Percentiles rank a stretch among this genome's conserved stretches.
These are phyloP conservation scores for Thuja plicata DNA, from an alignment of 83 land plant genomes.

Conservation along the genomic window DNA sequence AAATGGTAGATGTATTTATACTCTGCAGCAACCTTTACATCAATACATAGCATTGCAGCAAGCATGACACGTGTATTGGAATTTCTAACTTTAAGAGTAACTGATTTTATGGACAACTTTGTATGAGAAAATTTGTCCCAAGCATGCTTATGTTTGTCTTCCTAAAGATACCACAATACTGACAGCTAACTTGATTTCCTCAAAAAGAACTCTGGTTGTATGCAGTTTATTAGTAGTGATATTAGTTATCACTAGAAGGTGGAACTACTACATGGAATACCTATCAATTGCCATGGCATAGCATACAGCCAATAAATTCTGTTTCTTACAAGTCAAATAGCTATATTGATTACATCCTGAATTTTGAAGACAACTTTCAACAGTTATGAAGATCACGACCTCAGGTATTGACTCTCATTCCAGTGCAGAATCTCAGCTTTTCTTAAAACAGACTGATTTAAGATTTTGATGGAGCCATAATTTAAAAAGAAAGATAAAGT, in stretches of 20 bases:
- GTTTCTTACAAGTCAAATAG: not conserved
- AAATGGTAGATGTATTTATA: not conserved
- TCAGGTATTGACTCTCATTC: not conserved
- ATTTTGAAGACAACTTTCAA: not conserved
- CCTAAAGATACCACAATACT: not conserved
- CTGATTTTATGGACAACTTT: not conserved
- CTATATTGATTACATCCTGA: not conserved
- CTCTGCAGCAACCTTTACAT: not conserved
- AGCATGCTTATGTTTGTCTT: not conserved
- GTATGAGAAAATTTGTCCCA: not conserved
- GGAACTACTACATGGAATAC: not conserved
- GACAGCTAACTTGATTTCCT: not conserved
- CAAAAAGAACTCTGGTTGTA: not conserved
- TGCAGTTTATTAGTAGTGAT: not conserved
- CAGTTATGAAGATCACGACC: not conserved
- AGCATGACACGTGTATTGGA: not conserved
- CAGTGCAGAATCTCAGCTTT: not conserved
- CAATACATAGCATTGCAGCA: not conserved
- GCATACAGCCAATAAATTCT: not conserved
- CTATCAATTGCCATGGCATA: not conserved
- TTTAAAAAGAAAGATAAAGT: not conserved
- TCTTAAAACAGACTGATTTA: no score
- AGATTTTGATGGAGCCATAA: not conserved
- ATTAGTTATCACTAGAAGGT: not conserved
- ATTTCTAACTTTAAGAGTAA: not conserved